Conservation (phyloP, 2,329 filamentous ascomycete genomes). For the Cladosporium sp. region DNA sequence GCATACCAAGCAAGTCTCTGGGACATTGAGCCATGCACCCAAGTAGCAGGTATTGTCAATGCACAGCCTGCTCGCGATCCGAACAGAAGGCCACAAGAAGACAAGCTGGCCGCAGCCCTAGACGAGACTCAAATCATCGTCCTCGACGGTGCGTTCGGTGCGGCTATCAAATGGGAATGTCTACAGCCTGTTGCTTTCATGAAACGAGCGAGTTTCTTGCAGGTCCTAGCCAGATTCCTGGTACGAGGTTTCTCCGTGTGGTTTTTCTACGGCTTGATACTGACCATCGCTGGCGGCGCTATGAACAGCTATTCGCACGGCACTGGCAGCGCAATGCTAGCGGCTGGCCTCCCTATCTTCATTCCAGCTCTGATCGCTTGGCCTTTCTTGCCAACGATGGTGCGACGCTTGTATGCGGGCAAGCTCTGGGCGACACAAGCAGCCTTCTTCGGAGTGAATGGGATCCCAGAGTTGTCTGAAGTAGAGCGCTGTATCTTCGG, state of each 20-base stretch:
- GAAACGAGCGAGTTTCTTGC: neutral
- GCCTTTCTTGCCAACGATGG: conserved; percentile 33
- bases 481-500: conserved; percentile 41
- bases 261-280: neutral
- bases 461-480: conserved; percentile 35
- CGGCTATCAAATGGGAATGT: neutral
- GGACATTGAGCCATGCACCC: conserved; percentile 42
- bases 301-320: no score
- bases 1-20: conserved; percentile 40
- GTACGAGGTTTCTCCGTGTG: neutral
- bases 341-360: conserved; percentile 5
- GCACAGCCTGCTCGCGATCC: neutral
- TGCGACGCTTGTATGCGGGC: conserved; percentile 36
- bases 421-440: conserved; percentile 40
- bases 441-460: conserved; percentile 43
- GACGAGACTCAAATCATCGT: neutral
- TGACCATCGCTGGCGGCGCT: no score
- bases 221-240: neutral
- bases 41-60: conserved; percentile 37
- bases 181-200: neutral
- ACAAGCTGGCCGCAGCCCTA: neutral
- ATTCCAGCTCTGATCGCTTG: conserved; percentile 27
- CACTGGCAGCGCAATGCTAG: neutral
- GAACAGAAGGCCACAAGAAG: neutral
- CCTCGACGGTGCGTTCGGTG: neutral